Base-by-base conservation (phyloP, 2,329 filamentous ascomycete species). In the Colletotrichum musae region DNA sequence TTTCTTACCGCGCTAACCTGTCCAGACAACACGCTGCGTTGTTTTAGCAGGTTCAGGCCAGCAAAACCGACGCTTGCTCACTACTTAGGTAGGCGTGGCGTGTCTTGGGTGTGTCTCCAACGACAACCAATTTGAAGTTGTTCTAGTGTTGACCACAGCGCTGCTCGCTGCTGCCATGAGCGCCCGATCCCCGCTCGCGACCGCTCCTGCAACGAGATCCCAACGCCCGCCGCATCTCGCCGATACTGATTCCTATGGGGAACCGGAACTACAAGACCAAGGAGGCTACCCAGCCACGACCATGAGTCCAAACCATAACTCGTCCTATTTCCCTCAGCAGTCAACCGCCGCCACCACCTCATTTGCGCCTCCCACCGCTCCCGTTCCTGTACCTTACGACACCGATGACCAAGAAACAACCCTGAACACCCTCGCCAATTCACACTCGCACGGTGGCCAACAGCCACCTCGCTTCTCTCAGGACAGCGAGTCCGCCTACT, bases 351-450 rank as follows among this genome's bases (percentile, higher is more conserved):
- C 53, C 16, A 15, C 50, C 43, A 32, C 58, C 6, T 48, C 62
- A 21, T 60, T 21, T 41, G n/a, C n/a, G 15, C 48, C 50, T 47
- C 18, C 43, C 26, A 47, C 24, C 21, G 26, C 50, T 21, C 10
- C 47, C 24, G 36, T 43, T 24, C 43, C 61, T 57, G 18, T 58
- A 26, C 52, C 12, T 36, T 45, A 58, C 61, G 50, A 58, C 3
- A 36, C 32, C 43, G 39, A 70, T 45, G 70, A 71, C 21, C 53
- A 70, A 58, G 61, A 68, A 26, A 71, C 72, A 13, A 68, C 63
- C 15, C 58, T 68, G 47, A 73, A 74, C 60, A 73, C 74, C 26
- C 32, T 72, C 16, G 71, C 72, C 39, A 74, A 74, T 58, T 67
- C 73, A 10, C 50, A 71, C 59, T 67, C 73, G 6, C 43, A 71